A percentile compares a stretch with the other conserved stretches of the same genome.
These are phyloP conservation scores for Lathyrus oleraceus DNA, from an alignment of 306 rosid genomes.

Conservation along the genomic window DNA sequence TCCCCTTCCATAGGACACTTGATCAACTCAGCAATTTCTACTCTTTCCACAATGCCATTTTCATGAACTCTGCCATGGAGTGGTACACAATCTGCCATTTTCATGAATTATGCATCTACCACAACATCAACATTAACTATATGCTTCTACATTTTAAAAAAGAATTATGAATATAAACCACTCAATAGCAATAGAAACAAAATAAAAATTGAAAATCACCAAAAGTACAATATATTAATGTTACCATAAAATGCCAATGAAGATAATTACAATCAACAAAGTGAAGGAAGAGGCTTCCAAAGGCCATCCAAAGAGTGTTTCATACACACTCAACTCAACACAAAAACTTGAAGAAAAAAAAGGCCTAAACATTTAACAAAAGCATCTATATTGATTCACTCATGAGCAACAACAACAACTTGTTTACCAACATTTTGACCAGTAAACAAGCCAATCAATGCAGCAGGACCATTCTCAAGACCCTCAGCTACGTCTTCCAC, in stretches of 20 bases:
- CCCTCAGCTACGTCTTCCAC: conserved; percentile 37
- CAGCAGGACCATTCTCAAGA: conserved; percentile 42
- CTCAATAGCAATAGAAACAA: neutral
- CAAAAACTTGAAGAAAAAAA: neutral
- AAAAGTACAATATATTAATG: neutral
- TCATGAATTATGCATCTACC: too few relatives aligned
- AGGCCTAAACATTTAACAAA: neutral
- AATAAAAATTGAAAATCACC: neutral
- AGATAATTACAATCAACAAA: conserved; percentile 6
- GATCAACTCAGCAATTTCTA: too few relatives aligned
- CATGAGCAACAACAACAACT: conserved; percentile 36
- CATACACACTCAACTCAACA: too few relatives aligned
- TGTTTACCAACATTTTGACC: conserved; percentile 44
- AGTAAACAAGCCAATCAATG: conserved; percentile 32
- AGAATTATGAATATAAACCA: too few relatives aligned
- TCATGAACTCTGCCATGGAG: too few relatives aligned
- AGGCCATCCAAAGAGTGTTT: too few relatives aligned
- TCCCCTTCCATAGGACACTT: too few relatives aligned
- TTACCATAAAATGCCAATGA: neutral
- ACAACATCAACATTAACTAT: too few relatives aligned
- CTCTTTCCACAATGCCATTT: too few relatives aligned
- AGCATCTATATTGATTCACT: neutral
- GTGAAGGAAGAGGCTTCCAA: too few relatives aligned
- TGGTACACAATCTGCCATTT: too few relatives aligned
- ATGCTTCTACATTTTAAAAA: too few relatives aligned